Evolutionary conservation across 2,329 filamentous ascomycete species (phyloP).

Genomic region (Fusarium sp.): DNA sequence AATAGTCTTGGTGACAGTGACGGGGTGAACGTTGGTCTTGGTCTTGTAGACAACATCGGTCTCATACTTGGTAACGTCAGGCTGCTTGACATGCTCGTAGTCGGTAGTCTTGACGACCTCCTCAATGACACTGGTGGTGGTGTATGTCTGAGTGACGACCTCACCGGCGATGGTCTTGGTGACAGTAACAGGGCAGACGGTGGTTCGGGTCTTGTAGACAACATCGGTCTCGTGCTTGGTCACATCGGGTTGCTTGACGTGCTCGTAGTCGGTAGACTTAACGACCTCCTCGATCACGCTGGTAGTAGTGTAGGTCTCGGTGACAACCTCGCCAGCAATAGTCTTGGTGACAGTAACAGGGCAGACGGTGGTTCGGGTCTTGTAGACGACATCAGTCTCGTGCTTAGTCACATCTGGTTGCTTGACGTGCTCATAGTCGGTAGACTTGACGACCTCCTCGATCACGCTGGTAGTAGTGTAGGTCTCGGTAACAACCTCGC

Average conservation of each 20-base stretch:
- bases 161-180: slow-evolving; percentile 52
- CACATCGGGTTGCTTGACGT: slow-evolving; percentile 53
- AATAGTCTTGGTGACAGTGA: slow-evolving; percentile 54
- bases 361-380: slow-evolving; percentile 58
- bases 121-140: slow-evolving; percentile 44
- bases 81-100: slow-evolving; percentile 49
- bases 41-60: slow-evolving; percentile 53
- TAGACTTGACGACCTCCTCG: slow-evolving; percentile 49
- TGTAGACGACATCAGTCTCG: slow-evolving; percentile 52
- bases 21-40: slow-evolving; percentile 57
- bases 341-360: slow-evolving; percentile 50
- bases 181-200: slow-evolving; percentile 57
- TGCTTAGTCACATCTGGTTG: slow-evolving; percentile 53
- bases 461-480: slow-evolving; percentile 49
- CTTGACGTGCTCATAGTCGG: slow-evolving; percentile 52
- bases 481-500: slow-evolving; percentile 56
- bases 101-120: slow-evolving; percentile 48
- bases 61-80: slow-evolving; percentile 51
- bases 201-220: slow-evolving; percentile 57
- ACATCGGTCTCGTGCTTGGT: slow-evolving; percentile 51
- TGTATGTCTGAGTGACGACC: slow-evolving; percentile 54
- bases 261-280: slow-evolving; percentile 51
- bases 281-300: slow-evolving; percentile 48
- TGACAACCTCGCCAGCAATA: slow-evolving; percentile 56
- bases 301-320: slow-evolving; percentile 50